These are phyloP conservation scores for Mikania micrantha DNA, from an alignment of 129 eudicot species.

Conservation along the genomic window DNA sequence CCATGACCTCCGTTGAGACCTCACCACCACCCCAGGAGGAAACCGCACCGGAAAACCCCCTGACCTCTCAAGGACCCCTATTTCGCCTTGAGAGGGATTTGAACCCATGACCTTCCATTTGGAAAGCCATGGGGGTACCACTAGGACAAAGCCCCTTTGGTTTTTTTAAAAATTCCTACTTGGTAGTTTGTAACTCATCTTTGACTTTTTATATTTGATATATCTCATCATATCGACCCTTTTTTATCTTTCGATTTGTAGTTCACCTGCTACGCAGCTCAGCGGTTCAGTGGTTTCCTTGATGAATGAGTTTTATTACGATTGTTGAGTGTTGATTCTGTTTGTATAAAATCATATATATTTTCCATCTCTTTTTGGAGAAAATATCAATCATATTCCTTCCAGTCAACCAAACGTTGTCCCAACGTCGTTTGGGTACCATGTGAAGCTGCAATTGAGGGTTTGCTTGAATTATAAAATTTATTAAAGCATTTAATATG, in stretches of 20 bases:
- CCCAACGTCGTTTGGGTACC: background rate
- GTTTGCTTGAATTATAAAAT: background rate
- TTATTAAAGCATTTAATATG: background rate
- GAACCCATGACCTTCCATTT: too few relatives aligned
- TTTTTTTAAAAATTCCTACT: too few relatives aligned
- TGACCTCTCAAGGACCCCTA: too few relatives aligned
- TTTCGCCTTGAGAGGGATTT: too few relatives aligned
- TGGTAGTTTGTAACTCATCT: background rate
- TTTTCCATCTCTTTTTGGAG: background rate
- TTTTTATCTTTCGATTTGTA: background rate
- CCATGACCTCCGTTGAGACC: too few relatives aligned
- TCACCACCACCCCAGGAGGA: too few relatives aligned
- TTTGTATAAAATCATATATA: background rate
- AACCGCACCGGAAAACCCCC: too few relatives aligned
- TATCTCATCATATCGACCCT: background rate
- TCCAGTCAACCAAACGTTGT: background rate
- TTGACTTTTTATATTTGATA: slow-evolving; percentile 1
- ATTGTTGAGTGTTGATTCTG: background rate
- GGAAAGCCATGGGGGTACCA: too few relatives aligned
- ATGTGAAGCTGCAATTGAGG: background rate
- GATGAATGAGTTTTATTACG: too few relatives aligned
- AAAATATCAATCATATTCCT: background rate
- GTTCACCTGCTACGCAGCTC: background rate
- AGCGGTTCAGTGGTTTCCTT: too few relatives aligned
- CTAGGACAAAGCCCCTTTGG: too few relatives aligned